Conservation (phyloP, 2,329 filamentous ascomycete species). For the Beauveria asiatica region DNA sequence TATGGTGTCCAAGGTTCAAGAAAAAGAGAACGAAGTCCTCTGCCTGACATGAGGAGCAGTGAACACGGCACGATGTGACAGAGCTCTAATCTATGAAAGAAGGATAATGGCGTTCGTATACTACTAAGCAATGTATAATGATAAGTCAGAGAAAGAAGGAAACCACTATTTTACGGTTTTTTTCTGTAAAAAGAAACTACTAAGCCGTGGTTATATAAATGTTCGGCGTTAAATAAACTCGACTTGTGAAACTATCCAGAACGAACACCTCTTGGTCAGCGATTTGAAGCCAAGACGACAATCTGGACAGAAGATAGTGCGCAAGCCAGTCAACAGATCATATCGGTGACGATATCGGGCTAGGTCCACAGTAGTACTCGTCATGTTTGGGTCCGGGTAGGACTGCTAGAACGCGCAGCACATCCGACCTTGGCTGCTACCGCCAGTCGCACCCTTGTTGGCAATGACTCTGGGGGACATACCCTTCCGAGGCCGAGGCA, state of each 20-base stretch:
- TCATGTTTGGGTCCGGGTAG: not conserved
- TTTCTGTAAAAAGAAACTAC: not conserved
- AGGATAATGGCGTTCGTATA: not conserved
- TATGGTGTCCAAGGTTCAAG: slow-evolving; percentile 25
- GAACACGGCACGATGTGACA: not conserved
- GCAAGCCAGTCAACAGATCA: not conserved
- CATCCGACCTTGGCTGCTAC: not conserved
- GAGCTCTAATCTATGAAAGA: slow-evolving; percentile 2
- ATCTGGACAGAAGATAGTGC: not conserved
- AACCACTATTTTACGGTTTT: not conserved
- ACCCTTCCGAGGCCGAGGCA: not conserved
- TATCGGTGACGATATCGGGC: not conserved
- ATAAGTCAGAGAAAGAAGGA: not conserved
- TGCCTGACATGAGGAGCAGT: slow-evolving; percentile 27
- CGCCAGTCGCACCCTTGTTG: not conserved
- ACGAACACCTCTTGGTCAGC: not conserved
- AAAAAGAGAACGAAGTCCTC: slow-evolving; percentile 26
- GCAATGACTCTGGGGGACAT: not conserved
- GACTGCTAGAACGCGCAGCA: not conserved
- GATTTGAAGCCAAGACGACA: not conserved
- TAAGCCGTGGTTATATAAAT: not conserved
- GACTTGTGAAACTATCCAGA: not conserved
- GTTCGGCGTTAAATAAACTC: not conserved
- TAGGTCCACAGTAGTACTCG: not conserved
- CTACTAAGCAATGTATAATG: not conserved